These are phyloP conservation scores for Kokia cookei DNA, from an alignment of 441 rosid genomes.

Conservation along the genomic window DNA sequence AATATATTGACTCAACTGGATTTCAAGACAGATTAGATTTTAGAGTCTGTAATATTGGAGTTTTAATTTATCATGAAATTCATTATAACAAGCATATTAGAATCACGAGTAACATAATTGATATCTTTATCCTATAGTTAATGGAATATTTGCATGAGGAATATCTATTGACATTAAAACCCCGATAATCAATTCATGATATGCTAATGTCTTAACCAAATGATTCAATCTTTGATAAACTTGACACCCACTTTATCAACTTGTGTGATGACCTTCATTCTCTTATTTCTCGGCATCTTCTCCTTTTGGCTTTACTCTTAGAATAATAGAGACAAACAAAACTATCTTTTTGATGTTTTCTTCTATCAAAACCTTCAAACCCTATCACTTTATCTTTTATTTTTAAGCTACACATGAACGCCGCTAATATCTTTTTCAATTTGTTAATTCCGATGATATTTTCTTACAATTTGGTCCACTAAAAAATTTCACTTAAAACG, in stretches of 20 bases:
- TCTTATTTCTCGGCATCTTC: neutral
- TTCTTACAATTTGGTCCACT: neutral
- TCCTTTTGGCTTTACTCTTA: neutral
- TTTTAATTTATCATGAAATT: no score
- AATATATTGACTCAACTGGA: slow-evolving; percentile 20
- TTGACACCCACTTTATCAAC: neutral
- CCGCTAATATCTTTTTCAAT: neutral
- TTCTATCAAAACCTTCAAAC: neutral
- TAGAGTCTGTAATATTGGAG: no score
- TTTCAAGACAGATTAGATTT: slow-evolving; percentile 8
- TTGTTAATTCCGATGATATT: neutral
- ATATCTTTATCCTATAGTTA: neutral
- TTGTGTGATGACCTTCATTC: neutral
- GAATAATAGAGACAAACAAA: neutral
- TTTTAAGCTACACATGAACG: neutral
- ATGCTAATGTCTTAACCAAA: neutral
- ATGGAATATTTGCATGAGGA: no score
- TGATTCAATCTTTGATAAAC: neutral
- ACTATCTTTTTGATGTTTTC: neutral
- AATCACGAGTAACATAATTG: slow-evolving; percentile 14
- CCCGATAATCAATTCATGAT: no score
- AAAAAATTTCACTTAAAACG: neutral
- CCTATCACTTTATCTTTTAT: neutral
- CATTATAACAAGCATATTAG: neutral
- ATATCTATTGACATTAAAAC: no score